These are phyloP conservation scores for Populus hybrid DNA, from an alignment of 441 rosid genomes.

Conservation along the genomic window DNA sequence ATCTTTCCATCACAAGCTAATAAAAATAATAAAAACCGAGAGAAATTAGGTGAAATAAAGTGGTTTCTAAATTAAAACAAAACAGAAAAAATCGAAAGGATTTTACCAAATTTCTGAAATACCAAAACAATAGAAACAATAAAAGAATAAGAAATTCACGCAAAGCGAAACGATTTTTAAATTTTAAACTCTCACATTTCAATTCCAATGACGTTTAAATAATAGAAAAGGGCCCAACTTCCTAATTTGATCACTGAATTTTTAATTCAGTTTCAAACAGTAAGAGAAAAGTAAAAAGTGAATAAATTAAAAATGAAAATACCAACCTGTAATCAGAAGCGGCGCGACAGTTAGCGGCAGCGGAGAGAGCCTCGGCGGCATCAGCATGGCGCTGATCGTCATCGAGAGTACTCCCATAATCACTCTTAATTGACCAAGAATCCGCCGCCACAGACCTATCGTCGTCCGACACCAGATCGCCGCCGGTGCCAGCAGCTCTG, in stretches of 20 bases:
- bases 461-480: conserved; percentile 77
- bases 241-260: background rate
- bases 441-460: conserved; percentile 97
- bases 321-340: conserved; percentile 73
- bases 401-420: conserved; percentile 93
- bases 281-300: background rate
- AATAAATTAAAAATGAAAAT: background rate
- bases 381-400: conserved; percentile 98
- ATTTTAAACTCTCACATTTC: background rate
- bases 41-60: background rate
- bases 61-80: background rate
- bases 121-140: background rate
- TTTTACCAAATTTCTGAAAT: background rate
- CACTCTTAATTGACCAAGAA: conserved; percentile 97
- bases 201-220: background rate
- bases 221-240: background rate
- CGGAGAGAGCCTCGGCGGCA: conserved; percentile 84
- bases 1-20: background rate
- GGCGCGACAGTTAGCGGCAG: conserved; percentile 65
- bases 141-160: background rate
- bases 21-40: background rate
- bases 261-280: background rate
- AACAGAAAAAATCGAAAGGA: background rate
- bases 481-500: conserved; percentile 30
- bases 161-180: background rate